A percentile compares a stretch with the other conserved stretches of the same genome.
Evolutionary conservation across 257 asterid species (phyloP).

Genomic region (Osmanthus fragrans): DNA sequence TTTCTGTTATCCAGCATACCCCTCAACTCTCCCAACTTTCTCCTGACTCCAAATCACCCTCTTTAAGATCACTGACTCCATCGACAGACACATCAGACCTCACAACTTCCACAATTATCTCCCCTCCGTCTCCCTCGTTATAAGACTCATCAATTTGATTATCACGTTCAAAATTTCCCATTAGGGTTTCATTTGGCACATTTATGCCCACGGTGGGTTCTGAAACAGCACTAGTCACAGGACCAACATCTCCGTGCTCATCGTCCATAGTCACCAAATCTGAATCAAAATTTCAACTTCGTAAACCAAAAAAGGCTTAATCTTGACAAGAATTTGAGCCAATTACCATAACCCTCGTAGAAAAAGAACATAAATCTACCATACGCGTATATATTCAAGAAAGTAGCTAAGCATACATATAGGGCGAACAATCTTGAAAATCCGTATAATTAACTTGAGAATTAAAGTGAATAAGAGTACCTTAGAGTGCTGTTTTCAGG

Average conservation of each 20-base stretch:
- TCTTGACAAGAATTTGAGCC: slow-evolving; percentile 16
- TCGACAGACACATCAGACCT: slow-evolving; percentile 83
- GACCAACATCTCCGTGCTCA: slow-evolving; percentile 56
- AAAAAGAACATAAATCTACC: slow-evolving; percentile 31
- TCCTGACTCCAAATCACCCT: slow-evolving; percentile 31
- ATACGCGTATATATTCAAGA: slow-evolving; percentile 13
- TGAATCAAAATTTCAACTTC: slow-evolving; percentile 38
- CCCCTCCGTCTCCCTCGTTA: slow-evolving; percentile 53
- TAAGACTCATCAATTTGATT: slow-evolving; percentile 38
- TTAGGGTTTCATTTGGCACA: slow-evolving; percentile 33
- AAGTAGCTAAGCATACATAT: slow-evolving; percentile 19
- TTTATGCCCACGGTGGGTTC: slow-evolving; percentile 37
- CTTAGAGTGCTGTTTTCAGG: slow-evolving; percentile 36
- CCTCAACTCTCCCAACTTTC: slow-evolving; percentile 33
- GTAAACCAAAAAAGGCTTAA: slow-evolving; percentile 24
- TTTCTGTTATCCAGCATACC: slow-evolving; percentile 29
- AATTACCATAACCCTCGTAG: slow-evolving; percentile 41
- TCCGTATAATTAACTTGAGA: slow-evolving; percentile 11
- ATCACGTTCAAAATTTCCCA: slow-evolving; percentile 37
- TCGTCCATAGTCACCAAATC: slow-evolving; percentile 49
- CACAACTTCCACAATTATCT: slow-evolving; percentile 82
- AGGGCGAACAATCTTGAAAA: neutral
- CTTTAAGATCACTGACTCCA: slow-evolving; percentile 54
- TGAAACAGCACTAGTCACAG: slow-evolving; percentile 40
- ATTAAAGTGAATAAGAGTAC: slow-evolving; percentile 29